Evolutionary conservation across 805 yeast genomes (phyloP), one percentile per base, ranked within the genome.

Genomic region (Ogataea paradorogensis): DNA sequence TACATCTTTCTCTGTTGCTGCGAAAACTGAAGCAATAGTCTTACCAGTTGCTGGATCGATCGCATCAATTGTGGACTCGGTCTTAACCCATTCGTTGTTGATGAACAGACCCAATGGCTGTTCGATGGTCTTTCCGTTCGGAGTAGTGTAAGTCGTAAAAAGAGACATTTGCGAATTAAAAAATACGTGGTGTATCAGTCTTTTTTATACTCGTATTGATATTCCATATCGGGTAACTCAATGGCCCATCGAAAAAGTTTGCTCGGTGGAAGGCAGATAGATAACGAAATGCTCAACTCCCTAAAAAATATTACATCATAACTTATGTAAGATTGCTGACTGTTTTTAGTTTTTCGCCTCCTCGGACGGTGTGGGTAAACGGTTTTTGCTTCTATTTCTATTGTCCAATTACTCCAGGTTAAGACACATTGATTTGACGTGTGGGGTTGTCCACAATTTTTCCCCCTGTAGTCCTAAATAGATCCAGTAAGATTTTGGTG

Each of bases 1-100:
- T 26, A 84, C 78, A 52, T 83, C 85, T 33, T 69, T 75, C 33
- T 65, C 72, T 38, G 70, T 59, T 27, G 81, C 84, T 30, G 74
- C 78, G 51, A 69, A 76, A 20, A 84, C 81, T 15, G 74, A 69
- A 25, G 78, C 67, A 37, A 83, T 71, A 25, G 65, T 67, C 55
- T 79, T 80, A 51, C 78, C 86, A 10, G 87, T 83, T 5, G 63
- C 35, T 20, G 66, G 66, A 40, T 61, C 54, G 37, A 54, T 41
- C 0, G 60, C 43, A 22, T 52, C 56, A 20, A 61, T 48, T 5
- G 44, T 51, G 4, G 47, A 25, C 15, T 52, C 54, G 1, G 64
- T 51, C 23, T 51, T 43, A 11, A 58, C 50, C 58, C 76, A 76
- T 59, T 78, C 76, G 57, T 76, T 76, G 63, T 78, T 75, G 53